These are phyloP conservation scores for Nemania bipapillata DNA, from an alignment of 2,329 filamentous ascomycete species.

Conservation along the genomic window DNA sequence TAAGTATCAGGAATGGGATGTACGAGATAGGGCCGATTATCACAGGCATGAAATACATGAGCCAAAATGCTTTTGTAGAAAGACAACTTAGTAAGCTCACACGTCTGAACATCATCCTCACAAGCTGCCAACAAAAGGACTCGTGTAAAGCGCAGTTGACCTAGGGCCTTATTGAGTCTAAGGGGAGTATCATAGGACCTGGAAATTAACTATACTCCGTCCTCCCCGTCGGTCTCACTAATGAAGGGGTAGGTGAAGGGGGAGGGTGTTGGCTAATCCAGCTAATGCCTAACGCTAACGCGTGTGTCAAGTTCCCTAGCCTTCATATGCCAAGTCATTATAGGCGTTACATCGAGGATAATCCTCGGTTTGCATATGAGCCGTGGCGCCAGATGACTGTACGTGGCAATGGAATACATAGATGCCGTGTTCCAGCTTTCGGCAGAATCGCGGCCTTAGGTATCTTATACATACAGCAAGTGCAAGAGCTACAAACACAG, in stretches of 20 bases:
- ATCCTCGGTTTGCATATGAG: no score
- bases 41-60: neutral
- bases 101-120: neutral
- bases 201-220: no score
- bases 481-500: no score
- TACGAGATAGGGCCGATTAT: neutral
- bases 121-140: neutral
- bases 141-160: constrained; percentile 4
- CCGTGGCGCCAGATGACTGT: no score
- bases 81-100: neutral
- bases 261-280: neutral
- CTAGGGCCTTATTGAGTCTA: neutral
- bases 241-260: no score
- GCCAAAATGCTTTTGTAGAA: neutral
- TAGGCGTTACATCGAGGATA: no score
- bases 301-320: neutral
- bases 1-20: neutral
- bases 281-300: neutral
- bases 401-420: neutral
- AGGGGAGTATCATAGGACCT: neutral
- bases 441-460: neutral
- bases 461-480: no score
- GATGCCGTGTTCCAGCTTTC: neutral
- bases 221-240: neutral
- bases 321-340: no score